Evolutionary conservation across 768 basidiomycete genomes (phyloP), one percentile per base, ranked within the genome.

Genomic region (Mycena sanguinolenta): DNA sequence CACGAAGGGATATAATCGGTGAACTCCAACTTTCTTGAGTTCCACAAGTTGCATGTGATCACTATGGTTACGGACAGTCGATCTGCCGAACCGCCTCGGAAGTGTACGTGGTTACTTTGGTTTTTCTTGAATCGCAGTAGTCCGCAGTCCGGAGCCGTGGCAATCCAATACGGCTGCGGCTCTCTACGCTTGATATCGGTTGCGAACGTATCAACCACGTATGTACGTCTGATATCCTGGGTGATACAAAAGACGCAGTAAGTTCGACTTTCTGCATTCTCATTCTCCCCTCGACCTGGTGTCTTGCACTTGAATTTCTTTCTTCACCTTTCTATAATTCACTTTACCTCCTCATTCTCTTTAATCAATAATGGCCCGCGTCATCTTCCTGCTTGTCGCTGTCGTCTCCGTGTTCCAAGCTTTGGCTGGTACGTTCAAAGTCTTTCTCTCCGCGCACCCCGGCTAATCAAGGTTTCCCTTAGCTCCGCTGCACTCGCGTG

Each of bases 401-500:
- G 14, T 69, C 25, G 5, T 52, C 4, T 62, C 50, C 46, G 34
- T 69, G 55, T 55, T 69, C n/a, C 52, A 63, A n/a, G 23, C 55
- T 19, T 34, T 49, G 19, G 67, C 62, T 42, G 67, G 67, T 63
- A n/a, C 2, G 62, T 38, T 4, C 19, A 3, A 30, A 64, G n/a
- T 17, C n/a, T 21, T 6, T 3, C 4, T 17, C 27, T 13, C 7
- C 39, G 4, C 4, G 39, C 39, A 17, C 16, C 12, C 19, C 9
- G 19, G 19, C 17, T 44, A 19, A 44, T 19, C 7, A 44, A n/a
- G n/a, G n/a, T n/a, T n/a, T 44, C 14, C 42, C 23, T 1, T 36
- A 67, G 67, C 59, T 27, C 62, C 68, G 21, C 55, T 59, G 19
- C 27, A 53, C 4, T 32, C 25, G 4, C 68, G 68, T 16, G 60